Percentiles rank a stretch among this genome's conserved stretches.
phyloP scores from a whole-genome alignment of 2,329 filamentous ascomycete species.

The Cytospora mali region DNA sequence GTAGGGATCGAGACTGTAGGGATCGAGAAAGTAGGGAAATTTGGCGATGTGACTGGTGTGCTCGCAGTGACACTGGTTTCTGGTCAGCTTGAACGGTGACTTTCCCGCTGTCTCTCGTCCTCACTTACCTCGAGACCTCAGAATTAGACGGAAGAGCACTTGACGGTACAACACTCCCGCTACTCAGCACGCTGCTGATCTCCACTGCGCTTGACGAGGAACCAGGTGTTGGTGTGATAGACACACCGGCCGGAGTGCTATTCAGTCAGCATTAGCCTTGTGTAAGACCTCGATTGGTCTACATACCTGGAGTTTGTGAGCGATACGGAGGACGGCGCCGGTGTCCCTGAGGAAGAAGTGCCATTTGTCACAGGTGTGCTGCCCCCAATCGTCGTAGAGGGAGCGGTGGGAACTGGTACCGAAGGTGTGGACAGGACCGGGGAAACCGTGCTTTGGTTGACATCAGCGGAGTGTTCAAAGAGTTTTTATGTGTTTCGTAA shows the following conservation, averaged over 20 bases:
- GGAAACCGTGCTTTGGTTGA: background rate
- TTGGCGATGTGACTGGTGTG: background rate
- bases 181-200: background rate
- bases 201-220: background rate
- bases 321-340: constrained; percentile 23
- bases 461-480: background rate
- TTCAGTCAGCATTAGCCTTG: constrained; percentile 1
- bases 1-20: constrained; percentile 6
- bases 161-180: constrained; percentile 4
- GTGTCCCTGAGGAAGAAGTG: constrained; percentile 27
- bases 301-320: constrained; percentile 24
- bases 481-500: background rate
- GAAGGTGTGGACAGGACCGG: background rate
- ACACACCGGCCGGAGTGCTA: constrained; percentile 2
- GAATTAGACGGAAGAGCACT: background rate
- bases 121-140: constrained; percentile 14
- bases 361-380: constrained; percentile 4
- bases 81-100: background rate
- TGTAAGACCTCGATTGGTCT: background rate
- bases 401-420: background rate
- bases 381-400: background rate
- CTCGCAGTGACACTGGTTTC: background rate
- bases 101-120: too few species aligned
- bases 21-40: constrained; percentile 12
- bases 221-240: background rate